Conservation (phyloP, 2,329 filamentous ascomycete species). For the Monosporascus sp. region DNA sequence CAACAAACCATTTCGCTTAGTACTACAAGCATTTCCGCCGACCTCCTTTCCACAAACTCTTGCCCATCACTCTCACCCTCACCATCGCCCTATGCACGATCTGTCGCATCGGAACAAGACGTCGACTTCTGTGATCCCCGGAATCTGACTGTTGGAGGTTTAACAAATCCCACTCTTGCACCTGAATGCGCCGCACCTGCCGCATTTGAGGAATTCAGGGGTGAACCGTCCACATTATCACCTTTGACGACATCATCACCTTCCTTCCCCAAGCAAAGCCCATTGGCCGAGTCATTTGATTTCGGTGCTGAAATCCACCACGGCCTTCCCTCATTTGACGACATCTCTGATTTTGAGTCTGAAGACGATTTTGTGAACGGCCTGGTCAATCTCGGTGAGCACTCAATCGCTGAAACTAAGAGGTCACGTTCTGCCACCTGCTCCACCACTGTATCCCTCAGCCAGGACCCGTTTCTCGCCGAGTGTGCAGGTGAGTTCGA, state of each 20-base stretch:
- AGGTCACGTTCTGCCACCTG: slow-evolving; percentile 64
- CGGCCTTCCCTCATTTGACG: slow-evolving; percentile 71
- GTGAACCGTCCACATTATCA: slow-evolving; percentile 25
- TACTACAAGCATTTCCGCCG: slow-evolving; percentile 52
- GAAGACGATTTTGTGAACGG: slow-evolving; percentile 80
- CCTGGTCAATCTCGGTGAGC: slow-evolving; percentile 61
- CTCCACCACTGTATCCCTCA: slow-evolving; percentile 61
- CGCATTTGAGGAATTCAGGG: slow-evolving; percentile 56
- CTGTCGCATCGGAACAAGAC: slow-evolving; percentile 63
- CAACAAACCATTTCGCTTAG: slow-evolving; percentile 51
- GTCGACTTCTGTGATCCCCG: slow-evolving; percentile 88
- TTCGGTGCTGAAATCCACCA: slow-evolving; percentile 46
- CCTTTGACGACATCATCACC: background rate
- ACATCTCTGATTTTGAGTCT: slow-evolving; percentile 83
- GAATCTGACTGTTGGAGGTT: slow-evolving; percentile 69
- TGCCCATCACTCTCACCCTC: slow-evolving; percentile 86
- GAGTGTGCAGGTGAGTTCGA: slow-evolving; percentile 58
- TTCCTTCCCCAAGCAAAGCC: slow-evolving; percentile 43
- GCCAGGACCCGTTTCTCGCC: slow-evolving; percentile 73
- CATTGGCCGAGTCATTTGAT: slow-evolving; percentile 43
- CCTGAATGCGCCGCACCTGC: slow-evolving; percentile 62
- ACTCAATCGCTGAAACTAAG: slow-evolving; percentile 57
- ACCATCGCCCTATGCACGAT: slow-evolving; percentile 70
- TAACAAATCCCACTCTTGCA: slow-evolving; percentile 43
- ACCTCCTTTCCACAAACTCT: slow-evolving; percentile 68